Evolutionary conservation across 1,139 yeast species (phyloP).

Genomic region (Protomyces macrosporus): DNA sequence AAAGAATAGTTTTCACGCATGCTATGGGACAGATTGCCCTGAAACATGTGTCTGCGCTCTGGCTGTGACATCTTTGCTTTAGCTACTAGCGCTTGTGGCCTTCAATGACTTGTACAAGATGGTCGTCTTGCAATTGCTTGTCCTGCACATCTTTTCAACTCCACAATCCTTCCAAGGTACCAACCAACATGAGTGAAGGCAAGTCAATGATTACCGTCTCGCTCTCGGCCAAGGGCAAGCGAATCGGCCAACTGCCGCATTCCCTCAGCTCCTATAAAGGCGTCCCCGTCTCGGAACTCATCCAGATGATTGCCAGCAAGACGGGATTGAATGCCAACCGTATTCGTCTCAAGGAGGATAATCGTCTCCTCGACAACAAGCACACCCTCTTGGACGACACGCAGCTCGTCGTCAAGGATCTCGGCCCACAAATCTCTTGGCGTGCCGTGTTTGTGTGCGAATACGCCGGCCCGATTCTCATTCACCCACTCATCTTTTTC

Average conservation of each 20-base stretch:
- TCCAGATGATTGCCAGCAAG: slow-evolving; percentile 33
- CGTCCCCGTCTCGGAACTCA: slow-evolving; percentile 21
- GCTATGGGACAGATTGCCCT: slow-evolving; percentile 22
- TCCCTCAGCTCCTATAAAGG: slow-evolving; percentile 15
- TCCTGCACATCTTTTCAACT: no score
- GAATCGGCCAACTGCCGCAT: slow-evolving; percentile 14
- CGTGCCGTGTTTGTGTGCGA: slow-evolving; percentile 79
- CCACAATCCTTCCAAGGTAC: no score
- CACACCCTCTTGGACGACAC: slow-evolving; percentile 33
- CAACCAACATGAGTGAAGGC: not conserved
- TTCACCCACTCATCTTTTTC: slow-evolving; percentile 65
- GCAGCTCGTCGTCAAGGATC: slow-evolving; percentile 60
- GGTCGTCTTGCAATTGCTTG: no score
- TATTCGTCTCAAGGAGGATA: slow-evolving; percentile 38
- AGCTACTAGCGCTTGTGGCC: no score
- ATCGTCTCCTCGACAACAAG: slow-evolving; percentile 33
- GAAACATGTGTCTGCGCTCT: slow-evolving; percentile 26
- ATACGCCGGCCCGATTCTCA: slow-evolving; percentile 78
- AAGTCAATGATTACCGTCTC: slow-evolving; percentile 23
- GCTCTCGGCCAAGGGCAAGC: slow-evolving; percentile 22
- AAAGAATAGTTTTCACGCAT: slow-evolving; percentile 28
- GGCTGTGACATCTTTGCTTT: slow-evolving; percentile 7
- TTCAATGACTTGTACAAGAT: no score
- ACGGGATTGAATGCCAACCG: slow-evolving; percentile 39
- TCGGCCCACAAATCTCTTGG: slow-evolving; percentile 94